phyloP scores from a whole-genome alignment of 305 asterid species.

The Ilex paraguariensis region DNA sequence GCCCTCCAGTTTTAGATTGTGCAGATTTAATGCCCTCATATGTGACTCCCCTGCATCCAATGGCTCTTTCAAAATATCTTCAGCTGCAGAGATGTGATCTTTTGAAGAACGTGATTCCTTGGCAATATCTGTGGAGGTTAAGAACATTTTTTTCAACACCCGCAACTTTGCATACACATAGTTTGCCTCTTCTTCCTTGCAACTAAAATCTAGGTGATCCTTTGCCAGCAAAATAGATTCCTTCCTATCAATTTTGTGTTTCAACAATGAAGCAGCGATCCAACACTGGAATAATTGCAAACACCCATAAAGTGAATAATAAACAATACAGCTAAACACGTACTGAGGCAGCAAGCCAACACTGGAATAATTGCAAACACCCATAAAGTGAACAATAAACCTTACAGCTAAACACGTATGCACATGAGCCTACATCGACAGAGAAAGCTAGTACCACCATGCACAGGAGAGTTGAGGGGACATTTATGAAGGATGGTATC shows the following conservation, averaged over 20 bases:
- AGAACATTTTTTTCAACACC: conserved; percentile 44
- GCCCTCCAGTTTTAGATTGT: conserved; percentile 20
- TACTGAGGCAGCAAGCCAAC: conserved; percentile 73
- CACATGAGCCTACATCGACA: not conserved
- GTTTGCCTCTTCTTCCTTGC: conserved; percentile 64
- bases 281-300: conserved; percentile 60
- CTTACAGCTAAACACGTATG: not conserved
- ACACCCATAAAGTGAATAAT: not conserved
- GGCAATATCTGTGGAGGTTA: conserved; percentile 22
- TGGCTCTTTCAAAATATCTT: conserved; percentile 22
- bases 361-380: conserved; percentile 38
- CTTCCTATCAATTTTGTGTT: conserved; percentile 53
- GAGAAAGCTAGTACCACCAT: not conserved
- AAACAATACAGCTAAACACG: too few species aligned
- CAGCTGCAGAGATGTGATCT: conserved; percentile 23
- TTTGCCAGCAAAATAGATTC: conserved; percentile 47
- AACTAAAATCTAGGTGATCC: conserved; percentile 53
- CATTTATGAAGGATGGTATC: too few species aligned
- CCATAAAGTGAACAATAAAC: not conserved
- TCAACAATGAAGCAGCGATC: conserved; percentile 67
- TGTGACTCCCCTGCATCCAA: conserved; percentile 17
- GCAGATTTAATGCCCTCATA: conserved; percentile 11
- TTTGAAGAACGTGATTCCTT: conserved; percentile 10
- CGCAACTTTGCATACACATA: conserved; percentile 56
- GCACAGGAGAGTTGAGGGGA: not conserved